Percentiles rank a stretch among this genome's conserved stretches.
Conservation (phyloP, 805 yeast species). For the Kazachstania taianensis region DNA sequence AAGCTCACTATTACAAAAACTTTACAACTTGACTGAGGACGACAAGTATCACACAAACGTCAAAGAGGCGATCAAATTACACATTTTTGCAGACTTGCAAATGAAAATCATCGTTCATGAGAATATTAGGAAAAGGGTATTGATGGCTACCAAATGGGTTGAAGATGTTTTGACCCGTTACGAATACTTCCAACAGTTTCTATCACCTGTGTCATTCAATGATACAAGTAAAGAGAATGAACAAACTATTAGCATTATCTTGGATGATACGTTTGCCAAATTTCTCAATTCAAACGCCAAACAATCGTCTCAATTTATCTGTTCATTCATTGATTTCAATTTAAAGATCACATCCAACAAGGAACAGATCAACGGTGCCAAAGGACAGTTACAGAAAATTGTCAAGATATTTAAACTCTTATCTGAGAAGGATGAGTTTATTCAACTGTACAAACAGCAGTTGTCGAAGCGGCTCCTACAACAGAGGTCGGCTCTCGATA, state of each 20-base stretch:
- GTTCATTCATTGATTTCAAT: constrained; percentile 48
- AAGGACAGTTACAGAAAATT: constrained; percentile 41
- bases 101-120: constrained; percentile 7
- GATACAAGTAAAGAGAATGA: constrained; percentile 19
- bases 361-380: constrained; percentile 28
- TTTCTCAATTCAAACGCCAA: constrained; percentile 40
- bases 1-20: constrained; percentile 9
- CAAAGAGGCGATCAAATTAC: constrained; percentile 9
- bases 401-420: constrained; percentile 56
- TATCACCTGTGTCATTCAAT: background rate
- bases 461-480: constrained; percentile 68
- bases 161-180: constrained; percentile 44
- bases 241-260: constrained; percentile 22
- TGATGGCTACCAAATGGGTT: constrained; percentile 57
- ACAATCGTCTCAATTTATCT: constrained; percentile 44
- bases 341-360: constrained; percentile 39
- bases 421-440: constrained; percentile 78
- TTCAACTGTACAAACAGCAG: constrained; percentile 74
- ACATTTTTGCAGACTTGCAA: constrained; percentile 12
- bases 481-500: constrained; percentile 40
- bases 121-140: constrained; percentile 31
- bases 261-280: constrained; percentile 48
- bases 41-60: constrained; percentile 9
- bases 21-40: constrained; percentile 12
- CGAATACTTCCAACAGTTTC: constrained; percentile 40